Base-by-base conservation (phyloP, 108 stramenopile genomes). In the Seminavis robusta region DNA sequence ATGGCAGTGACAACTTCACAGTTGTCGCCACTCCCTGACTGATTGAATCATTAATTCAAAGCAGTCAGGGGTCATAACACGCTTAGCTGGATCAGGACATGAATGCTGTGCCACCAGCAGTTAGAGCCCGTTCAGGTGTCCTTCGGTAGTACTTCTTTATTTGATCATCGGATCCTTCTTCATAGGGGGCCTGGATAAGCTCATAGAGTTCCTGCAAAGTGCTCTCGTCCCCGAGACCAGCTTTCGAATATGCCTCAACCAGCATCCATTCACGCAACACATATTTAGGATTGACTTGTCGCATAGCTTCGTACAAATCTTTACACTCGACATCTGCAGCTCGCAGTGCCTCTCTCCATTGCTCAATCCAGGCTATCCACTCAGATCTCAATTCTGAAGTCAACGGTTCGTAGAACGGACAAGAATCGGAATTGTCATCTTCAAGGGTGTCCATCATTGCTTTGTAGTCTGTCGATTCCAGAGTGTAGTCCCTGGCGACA, bases 181-280 rank as follows among this genome's bases (percentile, higher is more conserved):
- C 82, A 36, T 86, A 91, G 0, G 90, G 90, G 44, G 67, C 48
- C 53, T 91, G 73, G 8, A 71, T 67, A 40, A 91, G 51, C 28
- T 80, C 71, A 53, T 72, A 79, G 16, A 92, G 45, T 40, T 89
- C 80, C 25, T 83, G 61, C 11, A 88, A 30, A 1, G 70, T 51
- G 7, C 68, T 47, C 33, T 82, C 74, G 64, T 90, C 84, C 11
- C 31, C 62, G 36, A n/a, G 50, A 32, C 74, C 85, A 27, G 89
- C 93, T 40, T 68, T 65, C 4, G 78, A 59, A 59, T 94, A 94
- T 2, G 93, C 84, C 44, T 94, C 87, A 11, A 91, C 88, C 50
- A 94, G 54, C 83, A 88, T 94, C 88, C 86, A 86, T 62, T 91
- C 89, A 43, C 83, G 49, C 11, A 94, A 54, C 0, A 87, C 81